Evolutionary conservation across 371 early-diverging fungal genomes (phyloP).

Genomic region (Mortierella sp.): DNA sequence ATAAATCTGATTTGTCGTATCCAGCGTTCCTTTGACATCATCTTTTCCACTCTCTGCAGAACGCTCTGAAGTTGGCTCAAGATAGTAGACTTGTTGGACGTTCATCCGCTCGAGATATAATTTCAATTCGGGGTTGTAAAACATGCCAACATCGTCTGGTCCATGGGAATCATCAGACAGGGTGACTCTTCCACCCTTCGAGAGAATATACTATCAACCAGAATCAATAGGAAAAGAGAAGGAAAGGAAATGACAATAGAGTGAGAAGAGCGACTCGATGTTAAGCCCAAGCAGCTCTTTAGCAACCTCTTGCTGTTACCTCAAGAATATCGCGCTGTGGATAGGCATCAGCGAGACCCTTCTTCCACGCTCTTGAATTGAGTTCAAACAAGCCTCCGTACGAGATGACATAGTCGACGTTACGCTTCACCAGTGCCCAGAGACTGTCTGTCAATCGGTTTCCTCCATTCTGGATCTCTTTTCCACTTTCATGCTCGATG

Average conservation of each 20-base stretch:
- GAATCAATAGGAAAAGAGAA: background rate
- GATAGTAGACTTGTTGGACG: constrained; percentile 29
- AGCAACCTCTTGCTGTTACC: constrained; percentile 49
- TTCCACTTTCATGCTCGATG: constrained; percentile 21
- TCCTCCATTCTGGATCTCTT: background rate
- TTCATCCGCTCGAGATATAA: constrained; percentile 38
- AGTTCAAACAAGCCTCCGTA: constrained; percentile 94
- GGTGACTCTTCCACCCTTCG: constrained; percentile 78
- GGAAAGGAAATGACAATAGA: background rate
- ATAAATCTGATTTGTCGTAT: background rate
- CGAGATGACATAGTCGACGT: constrained; percentile 79
- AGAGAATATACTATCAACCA: constrained; percentile 65
- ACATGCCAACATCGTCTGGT: constrained; percentile 85
- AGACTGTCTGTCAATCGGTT: constrained; percentile 48
- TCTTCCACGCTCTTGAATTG: constrained; percentile 93
- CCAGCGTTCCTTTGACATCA: background rate
- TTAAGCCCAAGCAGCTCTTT: background rate
- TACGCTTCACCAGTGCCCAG: constrained; percentile 77
- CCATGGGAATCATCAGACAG: constrained; percentile 95
- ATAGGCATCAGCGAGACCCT: constrained; percentile 86
- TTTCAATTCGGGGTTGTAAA: constrained; percentile 65
- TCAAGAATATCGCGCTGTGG: constrained; percentile 85
- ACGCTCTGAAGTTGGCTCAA: constrained; percentile 21
- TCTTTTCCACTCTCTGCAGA: no score
- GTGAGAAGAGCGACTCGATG: background rate